A percentile compares a stretch with the other conserved stretches of the same genome.
Evolutionary conservation across 306 rosid species (phyloP).

Genomic region (Senna siamea): DNA sequence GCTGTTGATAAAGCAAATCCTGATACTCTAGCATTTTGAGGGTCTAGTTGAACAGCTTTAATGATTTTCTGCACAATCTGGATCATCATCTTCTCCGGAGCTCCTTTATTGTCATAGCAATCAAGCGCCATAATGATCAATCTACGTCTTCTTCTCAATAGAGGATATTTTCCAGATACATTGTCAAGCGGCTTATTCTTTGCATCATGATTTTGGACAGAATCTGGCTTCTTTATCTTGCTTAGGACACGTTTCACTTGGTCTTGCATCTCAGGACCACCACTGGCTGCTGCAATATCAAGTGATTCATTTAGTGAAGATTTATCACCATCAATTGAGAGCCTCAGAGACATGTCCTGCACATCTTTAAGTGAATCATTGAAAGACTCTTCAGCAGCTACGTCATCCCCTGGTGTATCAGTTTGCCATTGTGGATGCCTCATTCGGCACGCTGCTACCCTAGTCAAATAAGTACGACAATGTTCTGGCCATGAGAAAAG

Average conservation of each 20-base stretch:
- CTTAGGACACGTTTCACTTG: conserved; percentile 67
- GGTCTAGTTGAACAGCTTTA: conserved; percentile 55
- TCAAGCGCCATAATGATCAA: conserved; percentile 70
- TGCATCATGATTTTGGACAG: conserved; percentile 38
- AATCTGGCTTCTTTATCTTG: conserved; percentile 56
- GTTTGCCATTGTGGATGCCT: conserved; percentile 79
- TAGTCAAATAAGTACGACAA: conserved; percentile 71
- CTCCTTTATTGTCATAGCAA: conserved; percentile 55
- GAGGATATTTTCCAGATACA: conserved; percentile 57
- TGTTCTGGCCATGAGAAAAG: conserved; percentile 81
- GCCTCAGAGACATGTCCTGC: conserved; percentile 76
- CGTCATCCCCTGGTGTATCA: conserved; percentile 67
- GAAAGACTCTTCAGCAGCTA: conserved; percentile 54
- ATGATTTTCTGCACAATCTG: conserved; percentile 56
- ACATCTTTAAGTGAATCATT: conserved; percentile 74
- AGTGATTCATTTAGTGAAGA: conserved; percentile 17
- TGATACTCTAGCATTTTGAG: conserved; percentile 54
- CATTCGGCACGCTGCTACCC: conserved; percentile 75
- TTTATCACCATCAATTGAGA: conserved; percentile 61
- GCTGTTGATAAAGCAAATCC: conserved; percentile 74
- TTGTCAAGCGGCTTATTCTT: conserved; percentile 51
- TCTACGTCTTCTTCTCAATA: conserved; percentile 60
- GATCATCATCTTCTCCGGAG: conserved; percentile 58
- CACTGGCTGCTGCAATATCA: conserved; percentile 46
- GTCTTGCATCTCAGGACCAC: conserved; percentile 61